Percentiles rank a stretch among this genome's conserved stretches.
Conservation (phyloP, 768 basidiomycete genomes). For the Mycena maculata region DNA sequence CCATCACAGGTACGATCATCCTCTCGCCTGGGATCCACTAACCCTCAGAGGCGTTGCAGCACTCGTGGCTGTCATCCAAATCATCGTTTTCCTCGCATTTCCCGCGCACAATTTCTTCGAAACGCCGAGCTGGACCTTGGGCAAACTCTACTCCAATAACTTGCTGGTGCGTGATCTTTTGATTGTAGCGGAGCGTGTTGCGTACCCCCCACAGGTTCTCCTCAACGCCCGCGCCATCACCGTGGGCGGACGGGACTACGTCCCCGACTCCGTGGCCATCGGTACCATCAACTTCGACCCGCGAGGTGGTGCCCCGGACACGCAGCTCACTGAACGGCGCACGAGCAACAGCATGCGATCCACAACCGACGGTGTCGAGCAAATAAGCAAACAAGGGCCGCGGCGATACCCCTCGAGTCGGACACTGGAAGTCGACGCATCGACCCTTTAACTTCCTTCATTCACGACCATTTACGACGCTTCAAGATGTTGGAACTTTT, state of each 20-base stretch:
- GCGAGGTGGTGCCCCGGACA: no score
- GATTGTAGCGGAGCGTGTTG: background rate
- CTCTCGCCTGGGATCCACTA: background rate
- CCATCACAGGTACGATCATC: conserved; percentile 41
- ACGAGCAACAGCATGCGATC: no score
- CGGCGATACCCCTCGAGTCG: no score
- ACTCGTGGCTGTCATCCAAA: conserved; percentile 43
- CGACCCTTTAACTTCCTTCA: no score
- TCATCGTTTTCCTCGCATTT: conserved; percentile 42
- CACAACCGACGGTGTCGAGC: no score
- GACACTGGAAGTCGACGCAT: no score
- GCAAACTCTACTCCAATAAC: conserved; percentile 49
- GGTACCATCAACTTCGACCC: conserved; percentile 5
- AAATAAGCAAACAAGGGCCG: no score
- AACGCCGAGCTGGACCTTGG: conserved; percentile 47
- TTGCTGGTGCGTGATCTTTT: conserved; percentile 5
- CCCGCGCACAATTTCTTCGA: conserved; percentile 40
- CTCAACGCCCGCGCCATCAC: conserved; percentile 16
- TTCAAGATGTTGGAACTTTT: no score
- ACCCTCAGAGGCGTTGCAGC: conserved; percentile 34
- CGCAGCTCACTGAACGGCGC: no score
- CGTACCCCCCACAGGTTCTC: background rate
- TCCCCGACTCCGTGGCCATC: background rate
- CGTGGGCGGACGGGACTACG: conserved; percentile 13
- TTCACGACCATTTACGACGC: no score